phyloP scores from a whole-genome alignment of 306 rosid species.

The Crotalaria pallida region DNA sequence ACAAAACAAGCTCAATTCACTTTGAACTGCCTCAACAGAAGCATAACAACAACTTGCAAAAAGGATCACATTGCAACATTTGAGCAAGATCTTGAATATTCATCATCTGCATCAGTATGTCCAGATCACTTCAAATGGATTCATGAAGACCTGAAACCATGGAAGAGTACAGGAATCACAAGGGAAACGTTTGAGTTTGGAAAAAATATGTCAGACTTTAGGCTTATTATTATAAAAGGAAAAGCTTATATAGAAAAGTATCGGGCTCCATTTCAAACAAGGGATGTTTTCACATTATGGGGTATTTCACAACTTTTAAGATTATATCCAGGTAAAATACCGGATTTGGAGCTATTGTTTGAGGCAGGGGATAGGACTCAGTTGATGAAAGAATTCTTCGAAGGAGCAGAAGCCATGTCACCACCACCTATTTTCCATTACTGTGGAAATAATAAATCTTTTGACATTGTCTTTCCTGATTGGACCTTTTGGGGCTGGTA shows the following conservation, averaged over 20 bases:
- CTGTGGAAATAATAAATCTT: neutral
- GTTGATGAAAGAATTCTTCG: neutral
- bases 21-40: neutral
- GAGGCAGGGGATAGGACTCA: conserved; percentile 13
- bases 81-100: neutral
- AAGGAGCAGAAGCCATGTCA: neutral
- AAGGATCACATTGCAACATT: neutral
- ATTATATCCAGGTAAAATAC: conserved; percentile 31
- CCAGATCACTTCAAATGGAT: conserved; percentile 37
- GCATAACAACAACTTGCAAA: neutral
- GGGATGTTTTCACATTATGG: conserved; percentile 38
- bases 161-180: conserved; percentile 34
- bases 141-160: conserved; percentile 31
- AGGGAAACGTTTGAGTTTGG: conserved; percentile 22
- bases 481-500: conserved; percentile 47
- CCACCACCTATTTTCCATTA: conserved; percentile 36
- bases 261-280: neutral
- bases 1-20: neutral
- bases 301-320: conserved; percentile 35
- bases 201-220: neutral
- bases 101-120: conserved; percentile 9
- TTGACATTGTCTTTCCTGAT: conserved; percentile 36
- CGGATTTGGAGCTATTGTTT: conserved; percentile 36
- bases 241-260: conserved; percentile 19
- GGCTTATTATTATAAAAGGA: conserved; percentile 28